Evolutionary conservation across 371 early-diverging fungal genomes (phyloP).

Genomic region (Entomophthora muscae): DNA sequence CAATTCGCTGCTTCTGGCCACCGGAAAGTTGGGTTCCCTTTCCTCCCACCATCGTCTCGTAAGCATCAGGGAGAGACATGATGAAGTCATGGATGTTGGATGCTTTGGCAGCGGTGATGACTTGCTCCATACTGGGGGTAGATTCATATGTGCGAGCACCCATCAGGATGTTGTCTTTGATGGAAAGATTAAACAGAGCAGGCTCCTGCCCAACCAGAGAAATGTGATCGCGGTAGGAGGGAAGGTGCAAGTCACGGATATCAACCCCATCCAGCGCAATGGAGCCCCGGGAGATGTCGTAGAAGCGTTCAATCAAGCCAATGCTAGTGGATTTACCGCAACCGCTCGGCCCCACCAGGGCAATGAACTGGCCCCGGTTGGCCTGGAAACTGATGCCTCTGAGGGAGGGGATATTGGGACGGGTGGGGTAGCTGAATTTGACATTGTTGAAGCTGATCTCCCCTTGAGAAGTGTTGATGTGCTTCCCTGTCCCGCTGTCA

Average conservation of each 20-base stretch:
- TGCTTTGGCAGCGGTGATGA: slow-evolving; percentile 33
- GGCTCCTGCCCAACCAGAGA: slow-evolving; percentile 75
- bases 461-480: slow-evolving; percentile 24
- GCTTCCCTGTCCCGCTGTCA: slow-evolving; percentile 25
- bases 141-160: slow-evolving; percentile 22
- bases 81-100: slow-evolving; percentile 71
- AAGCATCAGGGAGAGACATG: slow-evolving; percentile 38
- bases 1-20: too few species aligned
- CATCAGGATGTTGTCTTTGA: slow-evolving; percentile 72
- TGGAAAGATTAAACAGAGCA: too few species aligned
- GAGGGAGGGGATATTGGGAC: slow-evolving; percentile 57
- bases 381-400: slow-evolving; percentile 41
- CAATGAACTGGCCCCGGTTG: slow-evolving; percentile 34
- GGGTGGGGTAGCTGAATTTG: slow-evolving; percentile 68
- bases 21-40: slow-evolving; percentile 48
- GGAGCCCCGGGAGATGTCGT: slow-evolving; percentile 38
- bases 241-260: too few species aligned
- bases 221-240: slow-evolving; percentile 49
- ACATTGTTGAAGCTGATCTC: slow-evolving; percentile 33
- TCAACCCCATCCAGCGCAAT: slow-evolving; percentile 48
- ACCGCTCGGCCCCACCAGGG: slow-evolving; percentile 18
- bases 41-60: slow-evolving; percentile 62
- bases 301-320: too few species aligned
- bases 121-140: slow-evolving; percentile 24
- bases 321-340: too few species aligned